These are phyloP conservation scores for Dysphania ambrosioides DNA, from an alignment of 148 eudicot genomes.

Conservation along the genomic window DNA sequence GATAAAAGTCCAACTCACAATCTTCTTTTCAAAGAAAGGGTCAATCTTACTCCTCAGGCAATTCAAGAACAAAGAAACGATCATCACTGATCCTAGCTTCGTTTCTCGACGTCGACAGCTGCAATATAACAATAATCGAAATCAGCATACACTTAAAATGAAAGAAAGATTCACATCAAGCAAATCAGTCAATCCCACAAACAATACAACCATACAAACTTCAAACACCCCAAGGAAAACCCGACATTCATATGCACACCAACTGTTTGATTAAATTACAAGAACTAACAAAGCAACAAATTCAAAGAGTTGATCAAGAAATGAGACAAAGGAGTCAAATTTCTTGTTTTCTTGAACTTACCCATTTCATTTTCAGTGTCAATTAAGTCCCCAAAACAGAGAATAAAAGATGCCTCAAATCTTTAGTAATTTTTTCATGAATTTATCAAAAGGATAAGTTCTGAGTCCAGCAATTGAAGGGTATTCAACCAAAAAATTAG, in stretches of 20 bases:
- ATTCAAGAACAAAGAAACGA: conserved; percentile 42
- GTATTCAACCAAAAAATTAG: background rate
- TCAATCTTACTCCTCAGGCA: conserved; percentile 61
- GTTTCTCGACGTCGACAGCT: conserved; percentile 30
- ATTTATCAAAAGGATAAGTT: background rate
- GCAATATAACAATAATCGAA: conserved; percentile 25
- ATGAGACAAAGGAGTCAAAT: background rate
- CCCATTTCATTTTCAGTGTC: background rate
- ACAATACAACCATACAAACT: background rate
- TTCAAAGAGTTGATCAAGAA: background rate
- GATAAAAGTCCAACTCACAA: conserved; percentile 43
- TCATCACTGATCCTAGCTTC: conserved; percentile 31
- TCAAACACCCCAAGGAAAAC: background rate
- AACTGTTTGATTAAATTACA: conserved; percentile 27
- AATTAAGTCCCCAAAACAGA: background rate
- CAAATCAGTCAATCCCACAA: background rate
- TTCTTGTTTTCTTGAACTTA: background rate
- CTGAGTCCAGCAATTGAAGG: background rate
- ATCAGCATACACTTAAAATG: too few species aligned
- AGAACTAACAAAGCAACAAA: background rate
- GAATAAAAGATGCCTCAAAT: too few species aligned
- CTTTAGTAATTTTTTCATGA: too few species aligned
- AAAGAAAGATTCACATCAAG: too few species aligned
- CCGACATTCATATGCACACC: conserved; percentile 16
- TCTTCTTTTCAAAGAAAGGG: conserved; percentile 57